Evolutionary conservation across 225 moss, liverwort and hornwort species (phyloP), one percentile per base, ranked within the genome.

Genomic region (Bryoerythrophyllum caledonicum): DNA sequence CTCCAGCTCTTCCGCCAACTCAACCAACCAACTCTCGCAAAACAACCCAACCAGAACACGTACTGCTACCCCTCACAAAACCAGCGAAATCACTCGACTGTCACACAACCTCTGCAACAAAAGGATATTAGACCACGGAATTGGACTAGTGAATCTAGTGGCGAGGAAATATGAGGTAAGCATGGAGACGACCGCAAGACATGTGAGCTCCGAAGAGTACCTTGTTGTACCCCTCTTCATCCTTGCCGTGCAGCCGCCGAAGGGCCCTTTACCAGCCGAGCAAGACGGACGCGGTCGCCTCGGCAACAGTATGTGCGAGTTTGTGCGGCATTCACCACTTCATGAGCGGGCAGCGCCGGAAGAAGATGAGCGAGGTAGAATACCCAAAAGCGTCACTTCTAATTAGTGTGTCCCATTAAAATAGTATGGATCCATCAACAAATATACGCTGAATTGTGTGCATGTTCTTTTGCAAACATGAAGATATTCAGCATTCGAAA

Each of bases 161-260:
- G 32, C 12, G 32, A 34, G 0, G 6, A 14, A 34, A 14, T 6
- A 52, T 34, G 19, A 64, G 24, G 41, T 17, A 4, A 49, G 17
- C 48, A 23, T 14, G 53, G 21, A 52, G 43, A 16, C 48, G 52
- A 46, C n/a, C n/a, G n/a, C n/a, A n/a, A n/a, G n/a, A n/a, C n/a
- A n/a, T n/a, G n/a, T 14, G 1, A 30, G 46, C 30, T 53, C n/a
- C 32, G 11, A 44, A 21, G 17, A 44, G 21, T 46, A 75, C 75
- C 48, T 34, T 34, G 41, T 27, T 54, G 74, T n/a, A 74, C 55
- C 25, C n/a, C 23, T 0, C 23, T 23, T 34, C 2, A 46, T 46
- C 30, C 67, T 67, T 59, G 75, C 67, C 58, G 75, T 75, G 65
- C 75, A 32, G 16, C 13, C 16, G 26, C 65, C 23, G 23, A 57